phyloP scores from a whole-genome alignment of 2,329 filamentous ascomycete genomes.

The Fusarium mexicanum region DNA sequence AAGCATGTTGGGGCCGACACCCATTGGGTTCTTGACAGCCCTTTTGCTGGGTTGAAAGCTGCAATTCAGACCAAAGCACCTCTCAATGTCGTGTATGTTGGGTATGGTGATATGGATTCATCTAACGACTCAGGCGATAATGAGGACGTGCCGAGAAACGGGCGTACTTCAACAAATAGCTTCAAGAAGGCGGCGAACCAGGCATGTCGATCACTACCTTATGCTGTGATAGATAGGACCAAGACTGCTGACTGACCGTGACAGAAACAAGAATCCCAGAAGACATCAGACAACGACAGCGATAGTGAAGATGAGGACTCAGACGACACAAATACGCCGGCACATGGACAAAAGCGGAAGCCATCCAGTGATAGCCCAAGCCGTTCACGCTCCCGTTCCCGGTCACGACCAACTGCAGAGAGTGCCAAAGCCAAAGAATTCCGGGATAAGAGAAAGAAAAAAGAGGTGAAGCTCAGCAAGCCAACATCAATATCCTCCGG shows the following conservation, averaged over 20 bases:
- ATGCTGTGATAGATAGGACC: not conserved
- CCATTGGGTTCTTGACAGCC: conserved; percentile 76
- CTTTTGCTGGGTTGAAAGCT: conserved; percentile 38
- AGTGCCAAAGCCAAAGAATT: conserved; percentile 56
- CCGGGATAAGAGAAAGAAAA: conserved; percentile 69
- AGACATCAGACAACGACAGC: conserved; percentile 32
- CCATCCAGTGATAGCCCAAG: conserved; percentile 40
- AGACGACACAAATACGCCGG: conserved; percentile 37
- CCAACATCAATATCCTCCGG: conserved; percentile 63
- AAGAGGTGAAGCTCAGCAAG: conserved; percentile 72
- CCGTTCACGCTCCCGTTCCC: conserved; percentile 49
- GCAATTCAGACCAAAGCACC: conserved; percentile 49
- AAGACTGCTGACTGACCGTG: conserved; percentile 10
- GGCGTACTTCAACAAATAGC: conserved; percentile 50
- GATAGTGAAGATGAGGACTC: conserved; percentile 44
- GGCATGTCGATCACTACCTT: conserved; percentile 37
- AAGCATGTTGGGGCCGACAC: conserved; percentile 74
- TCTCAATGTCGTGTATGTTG: conserved; percentile 68
- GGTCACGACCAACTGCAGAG: conserved; percentile 41
- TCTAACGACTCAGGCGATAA: conserved; percentile 49
- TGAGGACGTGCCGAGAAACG: conserved; percentile 47
- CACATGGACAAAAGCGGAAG: conserved; percentile 42
- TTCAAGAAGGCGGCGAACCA: conserved; percentile 42
- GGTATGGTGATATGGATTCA: conserved; percentile 61
- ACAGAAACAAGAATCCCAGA: conserved; percentile 31